A percentile compares a stretch with the other conserved stretches of the same genome.
phyloP scores from a whole-genome alignment of 805 yeast genomes.

The Barnettozyma siamensis region DNA sequence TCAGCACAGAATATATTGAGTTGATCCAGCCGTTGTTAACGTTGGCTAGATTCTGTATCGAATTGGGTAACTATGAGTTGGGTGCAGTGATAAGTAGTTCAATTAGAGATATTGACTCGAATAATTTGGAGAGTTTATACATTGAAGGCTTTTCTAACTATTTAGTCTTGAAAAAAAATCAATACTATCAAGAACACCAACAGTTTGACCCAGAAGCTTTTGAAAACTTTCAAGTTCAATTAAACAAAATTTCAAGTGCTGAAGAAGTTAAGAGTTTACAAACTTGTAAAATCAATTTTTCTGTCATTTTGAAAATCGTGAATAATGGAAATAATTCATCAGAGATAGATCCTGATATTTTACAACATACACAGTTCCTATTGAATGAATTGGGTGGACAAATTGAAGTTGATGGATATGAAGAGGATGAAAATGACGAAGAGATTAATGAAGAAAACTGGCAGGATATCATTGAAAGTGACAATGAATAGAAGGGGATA shows the following conservation, averaged over 20 bases:
- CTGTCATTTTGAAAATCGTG: constrained; percentile 9
- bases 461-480: constrained; percentile 46
- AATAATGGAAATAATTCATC: not conserved
- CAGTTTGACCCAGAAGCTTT: constrained; percentile 22
- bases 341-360: constrained; percentile 57
- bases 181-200: constrained; percentile 13
- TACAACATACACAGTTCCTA: constrained; percentile 45
- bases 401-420: constrained; percentile 54
- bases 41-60: constrained; percentile 69
- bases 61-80: constrained; percentile 63
- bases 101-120: constrained; percentile 77
- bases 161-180: constrained; percentile 37
- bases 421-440: constrained; percentile 32
- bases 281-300: constrained; percentile 7
- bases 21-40: constrained; percentile 68
- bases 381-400: constrained; percentile 59
- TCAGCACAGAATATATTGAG: constrained; percentile 52
- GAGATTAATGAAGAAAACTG: constrained; percentile 35
- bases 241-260: not conserved
- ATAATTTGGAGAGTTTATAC: constrained; percentile 74
- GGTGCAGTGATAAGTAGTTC: constrained; percentile 60
- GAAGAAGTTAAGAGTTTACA: constrained; percentile 4
- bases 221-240: constrained; percentile 15
- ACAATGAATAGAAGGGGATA: constrained; percentile 26
- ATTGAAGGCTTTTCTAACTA: constrained; percentile 74